These are phyloP conservation scores for Calonectria hongkongensis DNA, from an alignment of 2,329 filamentous ascomycete genomes.

Conservation along the genomic window DNA sequence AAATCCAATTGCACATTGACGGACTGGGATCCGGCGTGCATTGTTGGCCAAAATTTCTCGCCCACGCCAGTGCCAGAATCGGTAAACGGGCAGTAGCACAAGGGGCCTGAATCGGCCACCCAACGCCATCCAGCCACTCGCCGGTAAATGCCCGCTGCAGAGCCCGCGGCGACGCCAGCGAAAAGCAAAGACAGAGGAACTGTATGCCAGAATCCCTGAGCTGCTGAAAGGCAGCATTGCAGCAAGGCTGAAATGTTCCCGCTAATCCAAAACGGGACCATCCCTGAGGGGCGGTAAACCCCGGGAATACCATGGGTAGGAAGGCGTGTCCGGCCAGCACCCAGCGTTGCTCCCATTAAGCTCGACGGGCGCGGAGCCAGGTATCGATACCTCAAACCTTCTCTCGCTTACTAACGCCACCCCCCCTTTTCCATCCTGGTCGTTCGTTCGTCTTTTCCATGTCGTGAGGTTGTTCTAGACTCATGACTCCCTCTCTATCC, in stretches of 20 bases:
- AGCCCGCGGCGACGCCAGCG: constrained; percentile 17
- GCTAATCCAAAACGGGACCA: constrained; percentile 33
- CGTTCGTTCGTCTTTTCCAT: constrained; percentile 34
- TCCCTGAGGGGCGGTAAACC: constrained; percentile 34
- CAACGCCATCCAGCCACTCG: constrained; percentile 12
- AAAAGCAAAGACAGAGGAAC: constrained; percentile 24
- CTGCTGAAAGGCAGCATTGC: constrained; percentile 30
- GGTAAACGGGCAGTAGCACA: constrained; percentile 2
- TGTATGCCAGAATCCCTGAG: constrained; percentile 15
- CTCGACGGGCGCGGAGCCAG: not conserved
- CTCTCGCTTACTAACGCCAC: constrained; percentile 20
- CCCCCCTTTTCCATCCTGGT: constrained; percentile 29
- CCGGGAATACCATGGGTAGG: constrained; percentile 46
- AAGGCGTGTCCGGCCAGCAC: constrained; percentile 37
- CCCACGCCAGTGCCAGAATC: not conserved
- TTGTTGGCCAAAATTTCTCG: not conserved
- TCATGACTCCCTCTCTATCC: constrained; percentile 36
- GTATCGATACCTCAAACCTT: constrained; percentile 39
- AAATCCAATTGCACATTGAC: not conserved
- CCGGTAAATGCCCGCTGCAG: constrained; percentile 23
- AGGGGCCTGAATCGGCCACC: constrained; percentile 9
- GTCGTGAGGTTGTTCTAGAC: constrained; percentile 50
- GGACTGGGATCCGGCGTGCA: not conserved
- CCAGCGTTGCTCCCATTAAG: constrained; percentile 2
- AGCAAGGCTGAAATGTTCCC: constrained; percentile 21